Conservation (phyloP, 768 basidiomycete genomes). For the Trametes punicea region DNA sequence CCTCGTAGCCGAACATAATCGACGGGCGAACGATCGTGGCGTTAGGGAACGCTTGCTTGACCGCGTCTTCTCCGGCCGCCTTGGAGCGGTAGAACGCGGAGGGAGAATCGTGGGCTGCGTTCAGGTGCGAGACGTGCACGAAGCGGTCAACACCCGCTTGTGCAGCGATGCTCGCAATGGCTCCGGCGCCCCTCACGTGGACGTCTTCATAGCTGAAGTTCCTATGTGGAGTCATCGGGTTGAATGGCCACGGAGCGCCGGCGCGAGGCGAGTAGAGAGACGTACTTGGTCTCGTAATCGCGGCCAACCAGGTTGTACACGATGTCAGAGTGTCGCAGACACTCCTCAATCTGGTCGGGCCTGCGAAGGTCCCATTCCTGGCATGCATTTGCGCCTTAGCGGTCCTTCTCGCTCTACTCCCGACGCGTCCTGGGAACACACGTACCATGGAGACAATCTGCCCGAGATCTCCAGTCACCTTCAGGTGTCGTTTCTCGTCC, state of each 20-base stretch:
- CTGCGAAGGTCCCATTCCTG: slow-evolving; percentile 97
- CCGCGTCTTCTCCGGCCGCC: slow-evolving; percentile 83
- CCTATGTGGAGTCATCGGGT: slow-evolving; percentile 39
- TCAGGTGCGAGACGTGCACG: slow-evolving; percentile 93
- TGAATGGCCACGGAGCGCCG: slow-evolving; percentile 7
- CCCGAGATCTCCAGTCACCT: slow-evolving; percentile 94
- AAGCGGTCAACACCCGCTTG: slow-evolving; percentile 77
- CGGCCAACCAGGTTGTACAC: slow-evolving; percentile 96
- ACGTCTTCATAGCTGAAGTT: slow-evolving; percentile 85
- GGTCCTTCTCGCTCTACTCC: slow-evolving; percentile 19
- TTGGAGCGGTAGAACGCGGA: slow-evolving; percentile 89
- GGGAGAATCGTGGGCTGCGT: slow-evolving; percentile 73
- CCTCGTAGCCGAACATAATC: slow-evolving; percentile 90
- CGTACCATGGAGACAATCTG: slow-evolving; percentile 92
- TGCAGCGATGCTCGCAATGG: slow-evolving; percentile 81
- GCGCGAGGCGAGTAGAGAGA: neutral
- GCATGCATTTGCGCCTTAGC: neutral
- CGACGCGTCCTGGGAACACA: slow-evolving; percentile 8
- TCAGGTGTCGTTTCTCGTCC: slow-evolving; percentile 85
- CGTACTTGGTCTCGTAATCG: slow-evolving; percentile 93
- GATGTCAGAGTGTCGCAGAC: slow-evolving; percentile 89
- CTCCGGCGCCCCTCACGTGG: slow-evolving; percentile 76
- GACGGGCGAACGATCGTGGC: slow-evolving; percentile 89
- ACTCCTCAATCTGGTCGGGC: slow-evolving; percentile 89
- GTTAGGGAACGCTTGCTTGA: slow-evolving; percentile 75